Conservation (phyloP, 2,329 filamentous ascomycete species). For the Pseudogymnoascus sp. region DNA sequence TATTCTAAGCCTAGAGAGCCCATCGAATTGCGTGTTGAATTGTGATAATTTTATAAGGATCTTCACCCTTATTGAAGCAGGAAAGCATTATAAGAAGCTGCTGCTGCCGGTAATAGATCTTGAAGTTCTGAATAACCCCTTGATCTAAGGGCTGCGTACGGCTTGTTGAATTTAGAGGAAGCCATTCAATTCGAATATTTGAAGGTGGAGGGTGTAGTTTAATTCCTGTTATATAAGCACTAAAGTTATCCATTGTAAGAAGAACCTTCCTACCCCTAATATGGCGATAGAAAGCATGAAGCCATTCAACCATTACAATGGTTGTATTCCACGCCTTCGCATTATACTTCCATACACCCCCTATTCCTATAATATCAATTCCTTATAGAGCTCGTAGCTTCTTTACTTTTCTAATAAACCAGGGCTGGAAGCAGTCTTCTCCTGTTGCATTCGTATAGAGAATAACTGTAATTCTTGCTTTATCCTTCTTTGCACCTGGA, state of each 20-base stretch:
- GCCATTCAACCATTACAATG: constrained; percentile 8
- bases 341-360: neutral
- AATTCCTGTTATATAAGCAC: neutral
- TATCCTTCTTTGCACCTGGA: neutral
- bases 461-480: neutral
- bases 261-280: neutral
- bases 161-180: neutral
- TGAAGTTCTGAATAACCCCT: constrained; percentile 1
- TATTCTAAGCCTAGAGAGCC: neutral
- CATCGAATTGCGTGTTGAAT: neutral
- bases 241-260: neutral
- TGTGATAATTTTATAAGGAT: neutral
- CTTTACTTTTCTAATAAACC: constrained; percentile 10
- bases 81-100: neutral
- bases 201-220: neutral
- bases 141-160: neutral
- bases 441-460: constrained; percentile 3
- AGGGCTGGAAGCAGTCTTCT: neutral
- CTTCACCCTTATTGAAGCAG: neutral
- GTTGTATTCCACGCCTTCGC: constrained; percentile 8
- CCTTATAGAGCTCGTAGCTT: neutral
- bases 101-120: neutral
- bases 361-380: neutral
- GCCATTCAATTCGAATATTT: neutral
- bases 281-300: constrained; percentile 2